A percentile compares a stretch with the other conserved stretches of the same genome.
Evolutionary conservation across 345 rosid species (phyloP).

Genomic region (Rhodamnia argentea): DNA sequence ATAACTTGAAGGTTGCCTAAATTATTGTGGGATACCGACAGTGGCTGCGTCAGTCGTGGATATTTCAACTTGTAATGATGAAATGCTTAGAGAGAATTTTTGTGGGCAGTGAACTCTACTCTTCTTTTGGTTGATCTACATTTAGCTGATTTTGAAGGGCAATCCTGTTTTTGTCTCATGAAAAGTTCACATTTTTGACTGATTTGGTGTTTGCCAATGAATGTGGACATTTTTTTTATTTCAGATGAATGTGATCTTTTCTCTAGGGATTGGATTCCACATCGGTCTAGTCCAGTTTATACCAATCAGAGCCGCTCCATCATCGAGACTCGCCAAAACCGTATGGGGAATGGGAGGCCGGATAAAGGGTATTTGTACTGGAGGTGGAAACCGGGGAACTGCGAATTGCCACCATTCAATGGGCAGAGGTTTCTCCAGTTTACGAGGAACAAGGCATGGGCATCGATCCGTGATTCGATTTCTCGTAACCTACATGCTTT

Average conservation of each 20-base stretch:
- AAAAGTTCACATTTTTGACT: neutral
- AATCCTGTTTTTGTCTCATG: neutral
- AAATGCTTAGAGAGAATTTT: neutral
- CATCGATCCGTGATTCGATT: conserved; percentile 80
- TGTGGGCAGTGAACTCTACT: neutral
- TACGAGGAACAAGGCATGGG: conserved; percentile 82
- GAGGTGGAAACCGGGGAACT: conserved; percentile 80
- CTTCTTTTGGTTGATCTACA: neutral
- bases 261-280: conserved; percentile 72
- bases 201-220: conserved; percentile 7
- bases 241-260: conserved; percentile 66
- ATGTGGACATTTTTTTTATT: neutral
- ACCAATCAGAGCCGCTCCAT: conserved; percentile 53
- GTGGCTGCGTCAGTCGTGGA: neutral
- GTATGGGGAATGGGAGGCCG: conserved; percentile 84
- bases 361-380: conserved; percentile 73
- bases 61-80: neutral
- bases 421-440: conserved; percentile 50
- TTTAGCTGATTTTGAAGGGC: neutral
- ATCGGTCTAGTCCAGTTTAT: conserved; percentile 66
- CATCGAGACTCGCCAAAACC: conserved; percentile 82
- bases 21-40: neutral
- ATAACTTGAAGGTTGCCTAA: neutral
- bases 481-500: conserved; percentile 97
- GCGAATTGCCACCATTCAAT: conserved; percentile 64